A percentile compares a stretch with the other conserved stretches of the same genome.
These are phyloP conservation scores for Hebeloma cylindrosporum DNA, from an alignment of 768 basidiomycete genomes.

Conservation along the genomic window DNA sequence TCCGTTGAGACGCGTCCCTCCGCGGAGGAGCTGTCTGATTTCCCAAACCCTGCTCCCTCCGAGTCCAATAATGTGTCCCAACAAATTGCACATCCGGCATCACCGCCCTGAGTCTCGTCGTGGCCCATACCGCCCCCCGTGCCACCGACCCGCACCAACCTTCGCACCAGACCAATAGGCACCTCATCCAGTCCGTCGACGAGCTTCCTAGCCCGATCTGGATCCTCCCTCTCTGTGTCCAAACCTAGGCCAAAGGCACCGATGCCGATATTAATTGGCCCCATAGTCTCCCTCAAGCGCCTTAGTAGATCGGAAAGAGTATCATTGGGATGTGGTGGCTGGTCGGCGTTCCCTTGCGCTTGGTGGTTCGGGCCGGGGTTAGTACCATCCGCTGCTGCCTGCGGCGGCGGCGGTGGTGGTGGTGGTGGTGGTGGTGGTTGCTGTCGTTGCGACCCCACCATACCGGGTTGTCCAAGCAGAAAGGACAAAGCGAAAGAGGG, in stretches of 20 bases:
- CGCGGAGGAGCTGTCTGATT: constrained; percentile 19
- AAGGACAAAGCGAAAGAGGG: no score
- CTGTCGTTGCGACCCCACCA: no score
- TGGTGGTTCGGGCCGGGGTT: no score
- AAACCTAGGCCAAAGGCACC: constrained; percentile 14
- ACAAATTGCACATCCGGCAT: constrained; percentile 68
- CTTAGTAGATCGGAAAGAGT: constrained; percentile 5
- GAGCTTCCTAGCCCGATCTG: constrained; percentile 63
- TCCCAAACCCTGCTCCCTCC: constrained; percentile 33
- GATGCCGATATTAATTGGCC: neutral
- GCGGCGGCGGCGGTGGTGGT: no score
- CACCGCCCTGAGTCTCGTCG: constrained; percentile 31
- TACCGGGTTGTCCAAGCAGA: no score
- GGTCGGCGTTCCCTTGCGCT: no score
- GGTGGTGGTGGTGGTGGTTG: no score
- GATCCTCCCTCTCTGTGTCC: constrained; percentile 51
- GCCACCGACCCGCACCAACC: constrained; percentile 55
- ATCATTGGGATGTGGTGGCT: no score
- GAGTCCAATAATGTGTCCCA: constrained; percentile 66
- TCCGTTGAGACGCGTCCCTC: no score
- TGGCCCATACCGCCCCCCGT: constrained; percentile 32
- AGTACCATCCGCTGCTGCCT: no score
- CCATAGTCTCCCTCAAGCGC: no score
- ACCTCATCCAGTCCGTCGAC: constrained; percentile 66
- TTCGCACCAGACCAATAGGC: constrained; percentile 60